Conservation (phyloP, 768 basidiomycete species). For the Rhizopogon vinicolor region DNA sequence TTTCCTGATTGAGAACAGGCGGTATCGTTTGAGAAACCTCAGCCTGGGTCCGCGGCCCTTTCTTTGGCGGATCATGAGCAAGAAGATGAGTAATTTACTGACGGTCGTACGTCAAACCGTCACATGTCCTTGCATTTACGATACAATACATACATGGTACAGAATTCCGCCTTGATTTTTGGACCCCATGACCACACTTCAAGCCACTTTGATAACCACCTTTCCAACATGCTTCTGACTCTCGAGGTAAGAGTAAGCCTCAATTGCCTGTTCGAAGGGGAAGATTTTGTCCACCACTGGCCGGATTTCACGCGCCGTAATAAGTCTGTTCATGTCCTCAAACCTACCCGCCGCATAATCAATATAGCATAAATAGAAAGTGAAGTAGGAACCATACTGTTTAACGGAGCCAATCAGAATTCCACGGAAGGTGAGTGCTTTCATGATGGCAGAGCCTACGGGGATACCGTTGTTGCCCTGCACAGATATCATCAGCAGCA, state of each 20-base stretch:
- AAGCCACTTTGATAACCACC: conserved; percentile 46
- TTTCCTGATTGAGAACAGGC: too few species aligned
- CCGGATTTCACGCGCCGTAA: conserved; percentile 38
- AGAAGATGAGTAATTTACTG: too few species aligned
- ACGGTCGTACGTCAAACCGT: too few species aligned
- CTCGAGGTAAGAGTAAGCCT: conserved; percentile 50
- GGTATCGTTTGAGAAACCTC: too few species aligned
- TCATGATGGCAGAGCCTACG: conserved; percentile 32
- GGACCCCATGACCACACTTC: not conserved
- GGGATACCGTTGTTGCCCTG: conserved; percentile 25
- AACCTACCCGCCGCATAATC: conserved; percentile 31
- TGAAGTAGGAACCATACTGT: conserved; percentile 35
- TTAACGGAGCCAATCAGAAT: conserved; percentile 53
- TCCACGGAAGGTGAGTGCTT: conserved; percentile 42
- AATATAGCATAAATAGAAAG: not conserved
- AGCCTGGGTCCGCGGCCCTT: too few species aligned
- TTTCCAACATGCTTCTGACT: conserved; percentile 60
- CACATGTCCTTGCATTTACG: too few species aligned
- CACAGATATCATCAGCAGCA: not conserved
- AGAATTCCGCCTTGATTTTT: not conserved
- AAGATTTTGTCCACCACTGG: conserved; percentile 58
- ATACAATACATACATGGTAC: too few species aligned
- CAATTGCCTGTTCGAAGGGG: conserved; percentile 45
- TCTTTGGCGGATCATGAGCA: too few species aligned
- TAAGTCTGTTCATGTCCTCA: conserved; percentile 46